Percentiles rank a stretch among this genome's conserved stretches.
Evolutionary conservation across 2,329 filamentous ascomycete species (phyloP).

Genomic region (Microsporum ferrugineum): DNA sequence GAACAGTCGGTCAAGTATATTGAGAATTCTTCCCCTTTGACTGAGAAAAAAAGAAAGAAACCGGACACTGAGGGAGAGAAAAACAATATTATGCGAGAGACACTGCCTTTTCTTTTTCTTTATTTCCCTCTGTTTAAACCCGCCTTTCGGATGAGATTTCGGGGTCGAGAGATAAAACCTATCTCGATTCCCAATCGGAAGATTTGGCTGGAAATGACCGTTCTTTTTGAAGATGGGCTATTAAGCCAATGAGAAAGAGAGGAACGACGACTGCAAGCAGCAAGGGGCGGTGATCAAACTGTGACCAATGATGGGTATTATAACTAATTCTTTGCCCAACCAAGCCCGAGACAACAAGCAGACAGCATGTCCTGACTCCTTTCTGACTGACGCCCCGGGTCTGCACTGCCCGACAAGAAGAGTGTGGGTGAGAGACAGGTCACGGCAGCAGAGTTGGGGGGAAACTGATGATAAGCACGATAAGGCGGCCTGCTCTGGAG

Average conservation of each 20-base stretch:
- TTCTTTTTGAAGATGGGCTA: not conserved
- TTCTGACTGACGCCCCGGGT: not conserved
- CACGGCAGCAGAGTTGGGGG: not conserved
- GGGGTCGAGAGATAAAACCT: not conserved
- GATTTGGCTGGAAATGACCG: not conserved
- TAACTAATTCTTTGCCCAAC: not conserved
- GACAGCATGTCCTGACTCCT: not conserved
- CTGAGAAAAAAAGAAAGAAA: not conserved
- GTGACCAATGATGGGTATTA: not conserved
- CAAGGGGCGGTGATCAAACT: not conserved
- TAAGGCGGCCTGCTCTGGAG: not conserved
- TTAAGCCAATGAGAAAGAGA: not conserved
- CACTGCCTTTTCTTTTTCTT: not conserved
- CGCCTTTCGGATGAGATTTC: not conserved
- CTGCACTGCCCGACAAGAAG: not conserved
- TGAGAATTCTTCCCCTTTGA: not conserved
- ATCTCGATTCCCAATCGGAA: not conserved
- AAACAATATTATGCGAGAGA: not conserved
- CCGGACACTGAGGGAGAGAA: not conserved
- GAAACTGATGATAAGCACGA: not conserved
- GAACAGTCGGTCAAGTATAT: constrained; percentile 4
- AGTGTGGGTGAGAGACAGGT: not conserved
- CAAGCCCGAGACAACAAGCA: not conserved
- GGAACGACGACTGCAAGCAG: not conserved
- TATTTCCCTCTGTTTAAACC: not conserved